These are phyloP conservation scores for Debaryomyces fabryi DNA, from an alignment of 1,139 yeast species.

Conservation along the genomic window DNA sequence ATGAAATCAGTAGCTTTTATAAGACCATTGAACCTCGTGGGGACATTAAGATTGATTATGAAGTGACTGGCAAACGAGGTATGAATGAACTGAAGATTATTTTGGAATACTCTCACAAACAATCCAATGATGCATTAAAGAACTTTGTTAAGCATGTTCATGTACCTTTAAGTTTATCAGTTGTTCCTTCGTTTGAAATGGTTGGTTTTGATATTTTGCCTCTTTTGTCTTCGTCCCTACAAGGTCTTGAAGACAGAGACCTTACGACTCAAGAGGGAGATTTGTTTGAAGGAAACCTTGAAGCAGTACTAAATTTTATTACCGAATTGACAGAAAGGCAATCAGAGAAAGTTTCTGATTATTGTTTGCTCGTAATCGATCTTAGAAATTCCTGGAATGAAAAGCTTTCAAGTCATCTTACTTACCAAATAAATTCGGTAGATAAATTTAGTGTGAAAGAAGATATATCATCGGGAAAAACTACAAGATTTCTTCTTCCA, in stretches of 20 bases:
- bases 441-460: conserved; percentile 26
- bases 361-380: conserved; percentile 67
- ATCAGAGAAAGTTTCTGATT: conserved; percentile 45
- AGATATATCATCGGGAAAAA: conserved; percentile 48
- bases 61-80: conserved; percentile 72
- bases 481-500: conserved; percentile 71
- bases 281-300: conserved; percentile 18
- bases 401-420: conserved; percentile 30
- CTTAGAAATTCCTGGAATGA: conserved; percentile 71
- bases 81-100: conserved; percentile 67
- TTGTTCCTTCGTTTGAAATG: conserved; percentile 70
- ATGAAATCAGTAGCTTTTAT: conserved; percentile 34
- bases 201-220: conserved; percentile 76
- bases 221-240: conserved; percentile 27
- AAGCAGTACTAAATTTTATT: conserved; percentile 23
- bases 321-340: conserved; percentile 19
- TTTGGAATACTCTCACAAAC: conserved; percentile 65
- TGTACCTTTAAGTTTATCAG: conserved; percentile 69
- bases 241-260: background rate
- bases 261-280: background rate
- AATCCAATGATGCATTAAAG: conserved; percentile 21
- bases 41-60: conserved; percentile 52
- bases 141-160: conserved; percentile 57
- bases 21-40: conserved; percentile 36
- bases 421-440: conserved; percentile 19